phyloP scores from a whole-genome alignment of 1,284 basidiomycete genomes.

The Termitomyces sp. region DNA sequence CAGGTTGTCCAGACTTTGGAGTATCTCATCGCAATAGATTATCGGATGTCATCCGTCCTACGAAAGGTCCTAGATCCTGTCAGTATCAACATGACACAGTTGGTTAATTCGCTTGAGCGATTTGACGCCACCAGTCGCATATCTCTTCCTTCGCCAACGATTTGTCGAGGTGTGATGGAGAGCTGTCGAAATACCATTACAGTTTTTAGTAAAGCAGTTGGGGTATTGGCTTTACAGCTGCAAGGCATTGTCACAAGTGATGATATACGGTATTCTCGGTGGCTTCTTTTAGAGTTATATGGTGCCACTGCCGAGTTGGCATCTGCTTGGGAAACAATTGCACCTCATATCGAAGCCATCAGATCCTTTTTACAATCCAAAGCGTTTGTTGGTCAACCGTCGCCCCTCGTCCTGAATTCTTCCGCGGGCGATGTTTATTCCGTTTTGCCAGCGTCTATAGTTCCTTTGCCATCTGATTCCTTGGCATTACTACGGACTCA shows the following conservation, averaged over 20 bases:
- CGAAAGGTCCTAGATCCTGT: slow-evolving; percentile 85
- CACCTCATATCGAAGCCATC: slow-evolving; percentile 69
- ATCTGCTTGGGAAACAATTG: slow-evolving; percentile 79
- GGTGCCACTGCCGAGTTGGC: slow-evolving; percentile 89
- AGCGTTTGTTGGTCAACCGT: slow-evolving; percentile 24
- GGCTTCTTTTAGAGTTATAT: slow-evolving; percentile 85
- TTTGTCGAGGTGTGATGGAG: slow-evolving; percentile 80
- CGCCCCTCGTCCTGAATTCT: slow-evolving; percentile 10
- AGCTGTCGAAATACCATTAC: slow-evolving; percentile 83
- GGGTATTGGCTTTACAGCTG: slow-evolving; percentile 79
- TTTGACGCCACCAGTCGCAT: slow-evolving; percentile 85
- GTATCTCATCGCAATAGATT: slow-evolving; percentile 87
- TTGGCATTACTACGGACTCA: slow-evolving; percentile 5
- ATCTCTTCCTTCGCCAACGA: slow-evolving; percentile 59
- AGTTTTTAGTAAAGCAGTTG: slow-evolving; percentile 84
- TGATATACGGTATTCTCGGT: slow-evolving; percentile 86
- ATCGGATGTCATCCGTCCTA: slow-evolving; percentile 79
- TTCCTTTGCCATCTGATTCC: neutral
- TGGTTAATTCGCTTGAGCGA: slow-evolving; percentile 88
- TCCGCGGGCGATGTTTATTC: slow-evolving; percentile 19
- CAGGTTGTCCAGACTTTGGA: slow-evolving; percentile 90
- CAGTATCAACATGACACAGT: slow-evolving; percentile 73
- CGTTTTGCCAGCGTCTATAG: slow-evolving; percentile 17
- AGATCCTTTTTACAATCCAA: slow-evolving; percentile 55
- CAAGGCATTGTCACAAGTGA: slow-evolving; percentile 71